Base-by-base conservation (phyloP, 768 basidiomycete genomes). In the Auriscalpium microsporum region DNA sequence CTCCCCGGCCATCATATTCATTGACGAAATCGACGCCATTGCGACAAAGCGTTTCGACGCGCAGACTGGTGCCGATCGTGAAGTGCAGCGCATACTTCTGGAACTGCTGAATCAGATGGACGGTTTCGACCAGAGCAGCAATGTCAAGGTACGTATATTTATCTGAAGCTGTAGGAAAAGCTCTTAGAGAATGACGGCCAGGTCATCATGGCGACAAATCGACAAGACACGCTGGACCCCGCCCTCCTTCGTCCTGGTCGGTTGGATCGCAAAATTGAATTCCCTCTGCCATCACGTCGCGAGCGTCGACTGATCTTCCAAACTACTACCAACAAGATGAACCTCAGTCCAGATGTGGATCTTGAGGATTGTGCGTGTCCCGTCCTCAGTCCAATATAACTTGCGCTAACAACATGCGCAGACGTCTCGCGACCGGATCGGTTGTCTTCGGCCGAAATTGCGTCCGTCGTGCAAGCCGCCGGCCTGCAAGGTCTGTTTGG, bases 171-270 rank as follows among this genome's bases (percentile, higher is more conserved):
- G n/a, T 48, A n/a, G 14, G 37, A 14, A 40, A 7, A n/a, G 8
- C 10, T 53, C 9, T 44, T 16, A 44, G 21, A 50, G n/a, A 23
- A 42, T 35, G 6, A 35, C 7, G 46, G 50, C 34, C 57, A 96
- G 94, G 96, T 99, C 44, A 99, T 99, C 69, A 98, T 98, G 96
- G 96, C 96, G 28, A 99, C 96, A 45, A 99, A 99, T 73, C 89
- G 96, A 63, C 90, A 91, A 47, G 96, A 99, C 71, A 99, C 96
- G 6, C 79, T 99, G 34, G 96, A 99, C 71, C 96, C 96, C 56
- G 96, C 96, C 5, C 75, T 99, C 44, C 86, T 99, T 37, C 92
- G 96, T 64, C 96, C 96, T 42, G 96, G 96, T 67, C 92, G 96
- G 64, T 79, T 99, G 11, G 96, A 99, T 72, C 78, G 96, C 64